phyloP scores from a whole-genome alignment of 345 rosid species.

The Syzygium grande region DNA sequence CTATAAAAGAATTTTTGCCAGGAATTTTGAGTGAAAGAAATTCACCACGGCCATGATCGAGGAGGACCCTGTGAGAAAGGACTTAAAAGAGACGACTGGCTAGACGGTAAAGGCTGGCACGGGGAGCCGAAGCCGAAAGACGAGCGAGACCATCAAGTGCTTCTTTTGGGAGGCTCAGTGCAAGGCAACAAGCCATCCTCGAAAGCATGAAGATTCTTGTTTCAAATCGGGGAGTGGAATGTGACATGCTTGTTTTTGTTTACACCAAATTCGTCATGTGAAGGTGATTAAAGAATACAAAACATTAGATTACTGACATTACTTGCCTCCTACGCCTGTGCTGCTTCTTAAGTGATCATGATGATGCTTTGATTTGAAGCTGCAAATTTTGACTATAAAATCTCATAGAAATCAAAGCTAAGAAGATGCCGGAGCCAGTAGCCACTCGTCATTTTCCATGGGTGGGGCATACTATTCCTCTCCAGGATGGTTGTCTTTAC shows the following conservation, averaged over 20 bases:
- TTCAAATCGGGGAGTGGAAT: neutral
- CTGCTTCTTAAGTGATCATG: neutral
- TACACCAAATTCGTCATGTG: neutral
- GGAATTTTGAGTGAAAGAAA: neutral
- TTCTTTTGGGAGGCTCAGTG: neutral
- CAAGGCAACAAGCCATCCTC: neutral
- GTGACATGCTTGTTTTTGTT: neutral
- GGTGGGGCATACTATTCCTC: neutral
- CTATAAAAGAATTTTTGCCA: too few species aligned
- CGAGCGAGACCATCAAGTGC: neutral
- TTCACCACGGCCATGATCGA: neutral
- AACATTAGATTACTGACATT: neutral
- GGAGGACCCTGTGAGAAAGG: neutral
- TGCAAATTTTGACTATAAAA: neutral
- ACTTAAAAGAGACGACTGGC: neutral
- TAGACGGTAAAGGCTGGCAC: neutral
- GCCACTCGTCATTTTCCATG: neutral
- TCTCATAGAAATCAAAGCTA: neutral
- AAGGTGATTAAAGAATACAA: neutral
- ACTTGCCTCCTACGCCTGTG: neutral
- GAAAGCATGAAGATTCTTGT: neutral
- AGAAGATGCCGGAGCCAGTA: neutral
- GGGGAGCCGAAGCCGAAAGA: neutral
- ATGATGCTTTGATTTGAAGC: neutral
- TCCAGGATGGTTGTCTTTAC: neutral